Percentiles rank a stretch among this genome's conserved stretches.
Evolutionary conservation across 1,284 basidiomycete genomes (phyloP).

Genomic region (Pascua sp.): DNA sequence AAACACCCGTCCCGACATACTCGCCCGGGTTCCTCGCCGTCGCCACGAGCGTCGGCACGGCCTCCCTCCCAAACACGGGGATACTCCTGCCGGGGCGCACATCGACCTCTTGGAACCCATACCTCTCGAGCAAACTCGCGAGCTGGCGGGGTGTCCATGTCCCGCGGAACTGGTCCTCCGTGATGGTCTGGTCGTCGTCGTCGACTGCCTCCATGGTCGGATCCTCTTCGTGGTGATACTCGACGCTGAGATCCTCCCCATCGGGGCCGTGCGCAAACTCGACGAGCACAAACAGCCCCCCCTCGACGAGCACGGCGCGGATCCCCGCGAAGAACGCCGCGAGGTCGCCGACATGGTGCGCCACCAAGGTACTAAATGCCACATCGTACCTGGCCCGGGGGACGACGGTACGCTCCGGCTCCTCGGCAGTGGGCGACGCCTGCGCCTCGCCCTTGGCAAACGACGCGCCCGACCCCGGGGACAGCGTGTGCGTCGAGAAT

Average conservation of each 20-base stretch:
- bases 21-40: too few relatives aligned
- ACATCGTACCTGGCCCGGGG: conserved; percentile 28
- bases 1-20: too few relatives aligned
- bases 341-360: conserved; percentile 39
- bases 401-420: conserved; percentile 13
- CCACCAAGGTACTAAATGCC: conserved; percentile 31
- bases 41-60: too few relatives aligned
- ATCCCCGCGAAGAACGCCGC: conserved; percentile 27
- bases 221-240: conserved; percentile 8
- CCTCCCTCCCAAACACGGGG: conserved; percentile 18
- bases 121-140: not conserved
- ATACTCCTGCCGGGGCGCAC: conserved; percentile 23
- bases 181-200: conserved; percentile 8
- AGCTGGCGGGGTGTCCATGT: conserved; percentile 9
- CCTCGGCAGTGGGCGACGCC: conserved; percentile 16
- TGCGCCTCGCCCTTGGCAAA: conserved; percentile 12
- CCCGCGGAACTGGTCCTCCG: conserved; percentile 12
- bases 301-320: conserved; percentile 19
- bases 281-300: conserved; percentile 32
- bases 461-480: conserved; percentile 5
- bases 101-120: conserved; percentile 26
- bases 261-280: conserved; percentile 23
- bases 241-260: conserved; percentile 5
- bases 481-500: conserved; percentile 23
- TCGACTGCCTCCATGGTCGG: conserved; percentile 1